Conservation (phyloP, 768 basidiomycete genomes). For the Kwoniella europaea region DNA sequence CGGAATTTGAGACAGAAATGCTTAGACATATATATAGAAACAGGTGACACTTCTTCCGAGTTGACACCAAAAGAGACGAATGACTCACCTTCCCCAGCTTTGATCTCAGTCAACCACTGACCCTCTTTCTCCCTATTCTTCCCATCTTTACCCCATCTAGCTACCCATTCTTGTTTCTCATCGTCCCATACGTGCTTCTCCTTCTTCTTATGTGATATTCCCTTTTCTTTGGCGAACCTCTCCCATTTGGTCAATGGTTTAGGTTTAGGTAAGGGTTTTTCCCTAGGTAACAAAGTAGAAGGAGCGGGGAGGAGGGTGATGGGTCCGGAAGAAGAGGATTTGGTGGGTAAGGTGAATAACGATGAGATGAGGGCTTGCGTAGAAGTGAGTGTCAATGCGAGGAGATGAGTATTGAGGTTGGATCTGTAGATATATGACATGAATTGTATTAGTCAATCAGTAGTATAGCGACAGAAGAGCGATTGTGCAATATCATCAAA, state of each 20-base stretch:
- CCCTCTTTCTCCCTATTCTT: constrained; percentile 85
- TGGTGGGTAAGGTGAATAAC: constrained; percentile 83
- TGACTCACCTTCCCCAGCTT: constrained; percentile 74
- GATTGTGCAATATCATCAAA: background rate
- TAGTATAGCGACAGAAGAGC: too few species aligned
- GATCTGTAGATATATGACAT: constrained; percentile 61
- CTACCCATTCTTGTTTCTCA: constrained; percentile 88
- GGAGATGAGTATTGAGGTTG: constrained; percentile 80
- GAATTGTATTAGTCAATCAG: too few species aligned
- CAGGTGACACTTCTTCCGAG: too few species aligned
- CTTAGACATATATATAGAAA: too few species aligned
- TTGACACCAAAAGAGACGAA: background rate
- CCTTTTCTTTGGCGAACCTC: constrained; percentile 89
- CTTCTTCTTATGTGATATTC: constrained; percentile 77
- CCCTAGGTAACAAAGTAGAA: constrained; percentile 76
- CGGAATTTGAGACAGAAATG: too few species aligned
- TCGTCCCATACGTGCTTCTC: constrained; percentile 92
- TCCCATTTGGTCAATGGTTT: constrained; percentile 97
- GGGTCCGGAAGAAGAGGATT: constrained; percentile 66
- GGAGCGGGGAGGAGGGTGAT: constrained; percentile 80
- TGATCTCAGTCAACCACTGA: constrained; percentile 92
- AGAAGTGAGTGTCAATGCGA: constrained; percentile 73
- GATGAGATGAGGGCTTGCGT: constrained; percentile 78
- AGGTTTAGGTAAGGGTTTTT: constrained; percentile 90
- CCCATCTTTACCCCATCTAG: constrained; percentile 80